Conservation (phyloP, 2,329 filamentous ascomycete species). For the Beauveria asiatica region DNA sequence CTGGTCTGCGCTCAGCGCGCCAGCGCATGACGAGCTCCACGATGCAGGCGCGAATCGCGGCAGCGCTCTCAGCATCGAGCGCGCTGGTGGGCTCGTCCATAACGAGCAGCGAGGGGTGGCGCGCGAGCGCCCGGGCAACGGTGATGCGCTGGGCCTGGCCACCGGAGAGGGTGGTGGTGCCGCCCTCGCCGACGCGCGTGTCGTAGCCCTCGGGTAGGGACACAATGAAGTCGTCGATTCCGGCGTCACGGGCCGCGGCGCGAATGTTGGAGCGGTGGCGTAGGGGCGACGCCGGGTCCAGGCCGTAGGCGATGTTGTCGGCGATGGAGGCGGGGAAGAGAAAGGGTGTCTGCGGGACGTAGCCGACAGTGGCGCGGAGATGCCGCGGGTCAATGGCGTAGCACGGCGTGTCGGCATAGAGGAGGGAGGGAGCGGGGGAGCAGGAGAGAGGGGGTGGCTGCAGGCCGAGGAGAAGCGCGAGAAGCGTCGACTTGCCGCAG, state of each 20-base stretch:
- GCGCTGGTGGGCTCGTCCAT: constrained; percentile 83
- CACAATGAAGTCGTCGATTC: constrained; percentile 68
- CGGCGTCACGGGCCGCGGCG: constrained; percentile 46
- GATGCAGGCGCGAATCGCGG: constrained; percentile 56
- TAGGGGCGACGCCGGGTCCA: constrained; percentile 46
- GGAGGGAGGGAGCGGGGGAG: constrained; percentile 31
- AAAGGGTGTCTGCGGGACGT: constrained; percentile 62
- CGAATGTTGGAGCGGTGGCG: constrained; percentile 37
- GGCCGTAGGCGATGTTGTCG: constrained; percentile 76
- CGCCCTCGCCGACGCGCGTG: constrained; percentile 63
- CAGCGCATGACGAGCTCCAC: constrained; percentile 35
- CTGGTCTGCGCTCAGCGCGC: constrained; percentile 22
- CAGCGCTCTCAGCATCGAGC: constrained; percentile 62
- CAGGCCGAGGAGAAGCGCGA: constrained; percentile 64
- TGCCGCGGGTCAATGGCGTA: constrained; percentile 48
- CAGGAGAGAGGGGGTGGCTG: constrained; percentile 37
- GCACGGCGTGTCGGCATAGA: constrained; percentile 51
- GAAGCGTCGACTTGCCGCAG: constrained; percentile 83
- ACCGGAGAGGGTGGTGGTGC: constrained; percentile 51
- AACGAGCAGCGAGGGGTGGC: constrained; percentile 63
- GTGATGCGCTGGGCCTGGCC: constrained; percentile 77
- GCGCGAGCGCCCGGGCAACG: constrained; percentile 70
- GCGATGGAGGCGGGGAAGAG: constrained; percentile 71
- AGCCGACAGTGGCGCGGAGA: constrained; percentile 53
- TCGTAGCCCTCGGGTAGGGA: constrained; percentile 53